Evolutionary conservation across 306 rosid genomes (phyloP), one percentile per base, ranked within the genome.

Genomic region (Canavalia ensiformis): DNA sequence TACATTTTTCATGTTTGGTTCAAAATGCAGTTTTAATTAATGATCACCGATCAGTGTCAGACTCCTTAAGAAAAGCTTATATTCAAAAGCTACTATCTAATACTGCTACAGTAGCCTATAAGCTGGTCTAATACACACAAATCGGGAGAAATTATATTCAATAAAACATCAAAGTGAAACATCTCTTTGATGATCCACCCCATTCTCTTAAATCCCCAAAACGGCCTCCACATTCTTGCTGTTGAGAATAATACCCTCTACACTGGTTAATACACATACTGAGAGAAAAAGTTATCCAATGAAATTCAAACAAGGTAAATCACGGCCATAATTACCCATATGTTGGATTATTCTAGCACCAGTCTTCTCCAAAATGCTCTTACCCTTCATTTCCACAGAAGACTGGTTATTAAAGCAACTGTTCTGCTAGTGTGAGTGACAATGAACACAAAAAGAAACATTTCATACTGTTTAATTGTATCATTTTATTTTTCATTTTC

Each of bases 371-470:
- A 28, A 73, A 29, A 56, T 74, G 28, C 67, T 28, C 68, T 59
- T 10, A 28, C 31, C 70, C 56, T 45, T 46, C 46, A 60, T 18
- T 58, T 33, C 58, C 80, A 33, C 47, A 33, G 9, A 60, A 60
- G 33, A 42, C 60, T 31, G 49, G 60, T 76, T 46, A 8, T 33
- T 60, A 34, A 25, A 0, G 0, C 41, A 18, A 41, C 30, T 74
- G 49, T 28, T 55, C 52, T 34, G 66, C 71, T 46, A 31, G 25
- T 13, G 52, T n/a, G 4, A 68, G 49, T 82, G 76, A 57, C 58
- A 74, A 29, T 63, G 73, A 54, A 67, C 50, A 69, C 58, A 31
- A 68, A 37, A 12, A 72, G 35, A 37, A 47, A 54, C 74, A 70
- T 28, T 37, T 44, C 13, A 31, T 33, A 31, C 37, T 12, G 8